Evolutionary conservation across 345 rosid species (phyloP).

Genomic region (Clausena lansium): DNA sequence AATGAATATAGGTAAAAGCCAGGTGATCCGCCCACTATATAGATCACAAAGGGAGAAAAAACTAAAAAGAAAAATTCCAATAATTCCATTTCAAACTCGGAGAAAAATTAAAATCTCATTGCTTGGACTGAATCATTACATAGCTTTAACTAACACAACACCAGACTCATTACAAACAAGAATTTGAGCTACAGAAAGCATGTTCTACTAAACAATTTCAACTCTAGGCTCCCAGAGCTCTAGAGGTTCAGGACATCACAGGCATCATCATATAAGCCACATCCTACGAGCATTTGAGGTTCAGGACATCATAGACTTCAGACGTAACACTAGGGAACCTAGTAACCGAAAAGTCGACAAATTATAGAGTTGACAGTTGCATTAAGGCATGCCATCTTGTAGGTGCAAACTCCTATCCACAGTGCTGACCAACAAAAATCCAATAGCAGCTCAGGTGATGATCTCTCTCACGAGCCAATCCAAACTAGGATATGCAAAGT

Average conservation of each 20-base stretch:
- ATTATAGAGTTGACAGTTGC: slow-evolving; percentile 9
- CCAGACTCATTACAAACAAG: slow-evolving; percentile 13
- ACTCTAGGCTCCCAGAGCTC: slow-evolving; percentile 16
- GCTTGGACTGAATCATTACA: neutral
- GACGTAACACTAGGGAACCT: slow-evolving; percentile 3
- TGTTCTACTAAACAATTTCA: slow-evolving; percentile 15
- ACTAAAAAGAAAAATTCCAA: neutral
- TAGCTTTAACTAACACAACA: slow-evolving; percentile 1
- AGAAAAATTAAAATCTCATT: neutral
- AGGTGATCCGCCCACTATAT: no score
- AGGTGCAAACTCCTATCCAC: slow-evolving; percentile 22
- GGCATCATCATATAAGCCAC: slow-evolving; percentile 2
- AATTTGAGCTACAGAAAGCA: slow-evolving; percentile 10
- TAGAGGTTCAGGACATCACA: neutral
- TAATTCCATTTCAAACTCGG: neutral
- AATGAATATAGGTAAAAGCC: no score
- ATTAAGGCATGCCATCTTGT: neutral
- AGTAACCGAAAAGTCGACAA: slow-evolving; percentile 20
- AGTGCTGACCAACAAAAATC: slow-evolving; percentile 1
- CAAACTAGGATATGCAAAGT: slow-evolving; percentile 81
- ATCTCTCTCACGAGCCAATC: slow-evolving; percentile 94
- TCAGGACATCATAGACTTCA: neutral
- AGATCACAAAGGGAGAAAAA: no score
- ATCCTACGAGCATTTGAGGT: neutral
- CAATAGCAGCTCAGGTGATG: slow-evolving; percentile 41